A percentile compares a stretch with the other conserved stretches of the same genome.
phyloP scores from a whole-genome alignment of 306 rosid genomes.

The Corylus americana region DNA sequence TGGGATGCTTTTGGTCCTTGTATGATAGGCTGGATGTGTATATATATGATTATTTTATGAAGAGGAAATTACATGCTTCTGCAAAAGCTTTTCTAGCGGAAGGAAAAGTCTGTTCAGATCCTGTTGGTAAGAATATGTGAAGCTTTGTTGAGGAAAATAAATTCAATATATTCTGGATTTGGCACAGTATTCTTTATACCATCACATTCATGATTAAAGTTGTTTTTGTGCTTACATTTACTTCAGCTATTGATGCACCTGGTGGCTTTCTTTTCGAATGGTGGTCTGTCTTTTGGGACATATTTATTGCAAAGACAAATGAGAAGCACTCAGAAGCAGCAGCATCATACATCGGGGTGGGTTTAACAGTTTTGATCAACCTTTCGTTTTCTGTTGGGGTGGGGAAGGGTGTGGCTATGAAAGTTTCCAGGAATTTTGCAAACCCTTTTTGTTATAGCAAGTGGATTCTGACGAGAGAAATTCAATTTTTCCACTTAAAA shows the following conservation, averaged over 20 bases:
- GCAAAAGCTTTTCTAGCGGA: conserved; percentile 74
- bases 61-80: conserved; percentile 62
- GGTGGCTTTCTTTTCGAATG: conserved; percentile 82
- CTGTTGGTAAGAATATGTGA: conserved; percentile 56
- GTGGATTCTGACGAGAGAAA: neutral
- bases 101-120: conserved; percentile 49
- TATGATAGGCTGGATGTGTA: conserved; percentile 69
- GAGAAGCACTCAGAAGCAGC: conserved; percentile 68
- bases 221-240: conserved; percentile 22
- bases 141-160: neutral
- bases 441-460: neutral
- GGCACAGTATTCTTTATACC: neutral
- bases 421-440: neutral
- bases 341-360: conserved; percentile 58
- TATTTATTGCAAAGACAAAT: conserved; percentile 55
- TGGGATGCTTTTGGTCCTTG: neutral
- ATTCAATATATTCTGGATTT: conserved; percentile 7
- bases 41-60: conserved; percentile 65
- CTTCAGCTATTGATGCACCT: conserved; percentile 69
- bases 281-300: conserved; percentile 92
- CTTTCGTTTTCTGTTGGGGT: neutral
- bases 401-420: conserved; percentile 2
- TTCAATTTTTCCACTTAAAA: neutral
- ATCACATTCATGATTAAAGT: conserved; percentile 12
- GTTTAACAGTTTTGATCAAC: conserved; percentile 6